Conservation (phyloP, 768 basidiomycete genomes). For the Tylopilus sp. region DNA sequence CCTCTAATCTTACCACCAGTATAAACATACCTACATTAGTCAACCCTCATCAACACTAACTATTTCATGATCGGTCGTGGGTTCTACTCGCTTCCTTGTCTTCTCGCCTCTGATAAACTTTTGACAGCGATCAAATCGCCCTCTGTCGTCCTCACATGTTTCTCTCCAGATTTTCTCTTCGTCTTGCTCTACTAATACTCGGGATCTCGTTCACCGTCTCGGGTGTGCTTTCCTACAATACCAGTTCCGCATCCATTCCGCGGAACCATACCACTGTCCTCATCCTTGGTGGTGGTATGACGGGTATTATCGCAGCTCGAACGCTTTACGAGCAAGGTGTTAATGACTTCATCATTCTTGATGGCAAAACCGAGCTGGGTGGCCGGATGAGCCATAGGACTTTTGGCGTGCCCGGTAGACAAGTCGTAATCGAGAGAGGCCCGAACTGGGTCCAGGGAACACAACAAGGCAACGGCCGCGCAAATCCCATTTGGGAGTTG, state of each 20-base stretch:
- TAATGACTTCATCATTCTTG: conserved; percentile 57
- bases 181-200: conserved; percentile 2
- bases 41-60: too few species aligned
- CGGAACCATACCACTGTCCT: conserved; percentile 38
- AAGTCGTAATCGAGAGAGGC: conserved; percentile 51
- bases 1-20: too few species aligned
- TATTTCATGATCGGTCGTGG: too few species aligned
- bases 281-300: conserved; percentile 63
- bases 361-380: conserved; percentile 56
- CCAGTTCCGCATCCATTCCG: conserved; percentile 1
- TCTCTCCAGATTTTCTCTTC: too few species aligned
- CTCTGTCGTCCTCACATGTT: conserved; percentile 14
- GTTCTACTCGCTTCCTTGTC: too few species aligned
- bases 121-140: too few species aligned
- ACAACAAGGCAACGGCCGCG: conserved; percentile 44
- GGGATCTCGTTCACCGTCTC: conserved; percentile 2
- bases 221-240: conserved; percentile 9
- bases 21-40: too few species aligned
- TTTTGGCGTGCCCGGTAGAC: conserved; percentile 39
- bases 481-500: conserved; percentile 59
- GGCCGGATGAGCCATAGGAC: conserved; percentile 52
- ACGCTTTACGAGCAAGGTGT: conserved; percentile 53
- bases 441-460: conserved; percentile 63
- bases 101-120: too few species aligned
- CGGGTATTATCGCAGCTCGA: conserved; percentile 64